Evolutionary conservation across 1,139 yeast genomes (phyloP).

Genomic region (Kodamaea plutei): DNA sequence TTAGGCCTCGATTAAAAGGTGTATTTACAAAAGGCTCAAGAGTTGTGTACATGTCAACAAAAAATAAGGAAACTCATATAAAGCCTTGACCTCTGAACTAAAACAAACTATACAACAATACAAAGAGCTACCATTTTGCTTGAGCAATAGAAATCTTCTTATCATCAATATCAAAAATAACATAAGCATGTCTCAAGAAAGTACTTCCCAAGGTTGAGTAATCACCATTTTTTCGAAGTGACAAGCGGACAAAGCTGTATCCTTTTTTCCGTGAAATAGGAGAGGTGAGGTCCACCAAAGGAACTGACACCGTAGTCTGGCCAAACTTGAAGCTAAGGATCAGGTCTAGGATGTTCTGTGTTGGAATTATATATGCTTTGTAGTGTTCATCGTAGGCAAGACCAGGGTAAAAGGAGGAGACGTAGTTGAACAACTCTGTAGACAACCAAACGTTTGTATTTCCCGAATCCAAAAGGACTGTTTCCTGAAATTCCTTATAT

Average conservation of each 20-base stretch:
- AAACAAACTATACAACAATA: background rate
- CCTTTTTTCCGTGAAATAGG: background rate
- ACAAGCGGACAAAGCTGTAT: background rate
- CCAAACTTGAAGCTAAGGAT: background rate
- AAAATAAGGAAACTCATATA: too few species aligned
- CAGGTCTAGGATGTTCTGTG: background rate
- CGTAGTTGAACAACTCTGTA: background rate
- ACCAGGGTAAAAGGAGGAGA: background rate
- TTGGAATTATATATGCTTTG: background rate
- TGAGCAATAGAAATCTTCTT: slow-evolving; percentile 18
- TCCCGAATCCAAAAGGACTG: background rate
- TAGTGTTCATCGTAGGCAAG: background rate
- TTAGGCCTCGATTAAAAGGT: too few species aligned
- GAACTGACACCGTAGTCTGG: background rate
- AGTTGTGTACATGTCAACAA: too few species aligned
- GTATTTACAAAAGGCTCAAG: too few species aligned
- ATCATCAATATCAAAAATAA: slow-evolving; percentile 20
- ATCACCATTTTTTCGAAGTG: background rate
- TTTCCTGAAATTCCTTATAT: background rate
- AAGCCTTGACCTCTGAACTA: too few species aligned
- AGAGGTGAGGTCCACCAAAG: background rate
- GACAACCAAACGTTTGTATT: background rate
- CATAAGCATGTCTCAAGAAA: slow-evolving; percentile 20
- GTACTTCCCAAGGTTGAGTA: slow-evolving; percentile 15
- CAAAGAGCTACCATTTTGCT: slow-evolving; percentile 10